Evolutionary conservation across 2,329 filamentous ascomycete species (phyloP).

Genomic region (Leptographium wingfieldii): DNA sequence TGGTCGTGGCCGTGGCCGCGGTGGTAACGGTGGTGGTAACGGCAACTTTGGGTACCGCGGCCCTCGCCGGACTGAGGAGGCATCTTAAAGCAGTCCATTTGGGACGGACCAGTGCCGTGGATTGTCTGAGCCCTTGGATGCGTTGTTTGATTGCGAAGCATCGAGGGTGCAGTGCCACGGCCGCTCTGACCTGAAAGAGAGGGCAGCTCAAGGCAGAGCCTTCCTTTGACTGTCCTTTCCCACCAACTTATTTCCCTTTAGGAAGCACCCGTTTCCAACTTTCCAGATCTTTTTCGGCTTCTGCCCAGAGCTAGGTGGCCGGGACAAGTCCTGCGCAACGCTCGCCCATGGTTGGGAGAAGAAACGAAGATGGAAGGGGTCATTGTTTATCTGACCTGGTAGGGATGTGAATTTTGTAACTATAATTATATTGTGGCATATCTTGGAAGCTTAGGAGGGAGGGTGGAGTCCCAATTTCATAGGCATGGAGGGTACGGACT

Average conservation of each 20-base stretch:
- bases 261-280: not conserved
- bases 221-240: not conserved
- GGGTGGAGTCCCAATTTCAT: not conserved
- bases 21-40: constrained; percentile 1
- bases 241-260: not conserved
- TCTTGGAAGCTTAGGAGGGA: not conserved
- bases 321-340: not conserved
- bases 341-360: not conserved
- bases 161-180: too few relatives aligned
- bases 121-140: not conserved
- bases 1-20: constrained; percentile 3
- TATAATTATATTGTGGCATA: constrained; percentile 1
- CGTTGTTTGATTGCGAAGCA: not conserved
- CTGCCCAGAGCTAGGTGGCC: not conserved
- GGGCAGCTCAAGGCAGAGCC: not conserved
- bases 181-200: too few relatives aligned
- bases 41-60: constrained; percentile 1
- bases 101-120: not conserved
- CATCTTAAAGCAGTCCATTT: not conserved
- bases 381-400: not conserved
- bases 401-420: not conserved
- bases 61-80: constrained; percentile 4
- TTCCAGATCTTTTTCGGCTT: not conserved
- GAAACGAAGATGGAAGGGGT: not conserved
- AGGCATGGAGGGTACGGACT: not conserved